A percentile compares a stretch with the other conserved stretches of the same genome.
Conservation (phyloP, 768 basidiomycete genomes). For the Pulveroboletus sp. region DNA sequence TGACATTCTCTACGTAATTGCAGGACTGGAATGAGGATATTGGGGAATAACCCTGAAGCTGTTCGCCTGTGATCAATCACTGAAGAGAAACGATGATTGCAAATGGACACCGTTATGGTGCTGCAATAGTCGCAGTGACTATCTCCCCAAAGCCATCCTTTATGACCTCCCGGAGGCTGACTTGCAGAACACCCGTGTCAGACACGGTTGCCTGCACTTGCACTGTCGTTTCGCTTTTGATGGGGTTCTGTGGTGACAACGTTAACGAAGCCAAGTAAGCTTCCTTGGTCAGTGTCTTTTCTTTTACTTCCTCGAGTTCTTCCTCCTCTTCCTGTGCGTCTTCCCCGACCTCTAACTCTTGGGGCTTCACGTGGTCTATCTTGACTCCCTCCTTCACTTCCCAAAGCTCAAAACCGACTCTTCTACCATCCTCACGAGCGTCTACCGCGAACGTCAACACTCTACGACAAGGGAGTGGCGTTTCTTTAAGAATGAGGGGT, state of each 20-base stretch:
- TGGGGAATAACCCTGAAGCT: constrained; percentile 34
- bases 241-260: constrained; percentile 34
- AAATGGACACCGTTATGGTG: constrained; percentile 15
- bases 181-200: constrained; percentile 31
- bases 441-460: constrained; percentile 54
- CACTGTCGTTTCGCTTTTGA: constrained; percentile 48
- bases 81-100: not conserved
- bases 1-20: constrained; percentile 14
- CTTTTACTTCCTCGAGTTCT: constrained; percentile 62
- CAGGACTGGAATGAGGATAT: constrained; percentile 63
- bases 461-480: constrained; percentile 64
- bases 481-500: constrained; percentile 63
- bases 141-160: constrained; percentile 32
- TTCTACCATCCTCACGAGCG: constrained; percentile 33
- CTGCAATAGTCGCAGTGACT: constrained; percentile 25
- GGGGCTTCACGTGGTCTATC: constrained; percentile 51
- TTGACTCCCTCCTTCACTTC: constrained; percentile 67
- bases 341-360: constrained; percentile 42
- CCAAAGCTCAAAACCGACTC: constrained; percentile 69
- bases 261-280: constrained; percentile 37
- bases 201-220: constrained; percentile 40
- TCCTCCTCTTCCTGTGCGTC: constrained; percentile 47
- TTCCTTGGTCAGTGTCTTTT: constrained; percentile 55
- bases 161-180: constrained; percentile 37
- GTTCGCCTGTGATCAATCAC: constrained; percentile 5